A percentile compares a stretch with the other conserved stretches of the same genome.
These are phyloP conservation scores for Grosmannia clavigera DNA, from an alignment of 2,329 filamentous ascomycete species.

Conservation along the genomic window DNA sequence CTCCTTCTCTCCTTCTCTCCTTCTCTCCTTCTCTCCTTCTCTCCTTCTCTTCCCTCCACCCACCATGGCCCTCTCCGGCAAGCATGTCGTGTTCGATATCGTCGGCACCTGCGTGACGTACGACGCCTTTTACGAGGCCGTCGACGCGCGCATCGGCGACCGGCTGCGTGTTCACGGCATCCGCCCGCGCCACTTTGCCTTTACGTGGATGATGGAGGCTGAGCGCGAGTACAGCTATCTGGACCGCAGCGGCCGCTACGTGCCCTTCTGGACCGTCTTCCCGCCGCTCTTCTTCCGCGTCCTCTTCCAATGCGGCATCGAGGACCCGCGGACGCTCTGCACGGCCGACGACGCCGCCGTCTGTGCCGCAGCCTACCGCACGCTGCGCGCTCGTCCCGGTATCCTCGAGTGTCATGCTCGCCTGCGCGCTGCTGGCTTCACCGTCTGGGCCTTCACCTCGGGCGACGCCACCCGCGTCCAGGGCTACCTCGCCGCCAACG, in stretches of 20 bases:
- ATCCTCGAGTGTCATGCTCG: conserved; percentile 24
- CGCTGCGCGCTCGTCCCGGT: conserved; percentile 22
- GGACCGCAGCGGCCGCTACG: conserved; percentile 25
- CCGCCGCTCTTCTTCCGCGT: conserved; percentile 30
- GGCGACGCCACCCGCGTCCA: conserved; percentile 32
- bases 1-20: no score
- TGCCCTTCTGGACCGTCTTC: conserved; percentile 25
- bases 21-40: no score
- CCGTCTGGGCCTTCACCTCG: conserved; percentile 38
- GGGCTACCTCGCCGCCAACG: conserved; percentile 32
- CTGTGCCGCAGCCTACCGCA: conserved; percentile 22
- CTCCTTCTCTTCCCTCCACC: background rate
- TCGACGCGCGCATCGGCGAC: conserved; percentile 15
- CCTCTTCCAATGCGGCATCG: conserved; percentile 25
- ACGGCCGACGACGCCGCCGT: conserved; percentile 26
- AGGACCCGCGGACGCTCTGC: conserved; percentile 23
- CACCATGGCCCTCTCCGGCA: conserved; percentile 9
- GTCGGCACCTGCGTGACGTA: conserved; percentile 35
- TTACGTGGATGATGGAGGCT: conserved; percentile 28
- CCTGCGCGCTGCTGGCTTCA: conserved; percentile 30
- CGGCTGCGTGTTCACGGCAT: conserved; percentile 22
- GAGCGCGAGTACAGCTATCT: conserved; percentile 35
- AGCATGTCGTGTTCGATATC: conserved; percentile 31
- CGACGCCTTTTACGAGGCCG: conserved; percentile 24
- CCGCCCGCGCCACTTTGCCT: conserved; percentile 26